Evolutionary conservation across 1,284 basidiomycete genomes (phyloP).

Genomic region (Trametes polyzona): DNA sequence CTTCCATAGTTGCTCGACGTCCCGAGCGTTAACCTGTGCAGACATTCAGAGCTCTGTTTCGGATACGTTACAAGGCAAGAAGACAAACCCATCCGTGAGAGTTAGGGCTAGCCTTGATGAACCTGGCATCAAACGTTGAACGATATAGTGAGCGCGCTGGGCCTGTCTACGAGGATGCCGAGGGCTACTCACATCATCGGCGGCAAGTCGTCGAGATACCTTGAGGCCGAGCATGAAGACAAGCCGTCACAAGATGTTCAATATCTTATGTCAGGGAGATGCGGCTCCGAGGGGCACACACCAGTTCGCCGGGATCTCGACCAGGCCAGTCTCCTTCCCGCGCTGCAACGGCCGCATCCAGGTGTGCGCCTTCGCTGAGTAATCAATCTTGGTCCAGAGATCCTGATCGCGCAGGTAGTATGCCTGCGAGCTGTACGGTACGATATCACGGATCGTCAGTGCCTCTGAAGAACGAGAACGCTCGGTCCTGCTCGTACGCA

Average conservation of each 20-base stretch:
- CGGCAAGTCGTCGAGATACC: conserved; percentile 70
- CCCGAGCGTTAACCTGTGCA: conserved; percentile 62
- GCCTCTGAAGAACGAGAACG: background rate
- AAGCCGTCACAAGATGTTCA: background rate
- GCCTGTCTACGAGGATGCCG: background rate
- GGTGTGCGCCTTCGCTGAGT: conserved; percentile 56
- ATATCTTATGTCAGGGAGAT: no score
- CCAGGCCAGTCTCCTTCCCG: conserved; percentile 69
- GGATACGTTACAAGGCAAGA: background rate
- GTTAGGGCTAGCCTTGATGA: conserved; percentile 67
- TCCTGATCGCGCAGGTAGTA: conserved; percentile 75
- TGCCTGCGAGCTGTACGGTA: conserved; percentile 58
- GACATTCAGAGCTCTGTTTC: background rate
- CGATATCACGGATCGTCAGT: background rate
- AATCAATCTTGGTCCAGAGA: conserved; percentile 77
- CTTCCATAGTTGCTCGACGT: conserved; percentile 79
- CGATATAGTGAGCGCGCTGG: background rate
- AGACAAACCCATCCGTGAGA: conserved; percentile 22
- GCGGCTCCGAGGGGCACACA: background rate
- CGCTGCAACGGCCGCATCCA: conserved; percentile 80
- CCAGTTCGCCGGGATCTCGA: conserved; percentile 80
- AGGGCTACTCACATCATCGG: conserved; percentile 61
- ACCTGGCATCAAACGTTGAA: conserved; percentile 42
- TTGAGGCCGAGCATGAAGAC: conserved; percentile 19
- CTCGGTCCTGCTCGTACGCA: conserved; percentile 31